A percentile compares a stretch with the other conserved stretches of the same genome.
These are phyloP conservation scores for Phytomonas francai DNA, from an alignment of 208 protist species.

Conservation along the genomic window DNA sequence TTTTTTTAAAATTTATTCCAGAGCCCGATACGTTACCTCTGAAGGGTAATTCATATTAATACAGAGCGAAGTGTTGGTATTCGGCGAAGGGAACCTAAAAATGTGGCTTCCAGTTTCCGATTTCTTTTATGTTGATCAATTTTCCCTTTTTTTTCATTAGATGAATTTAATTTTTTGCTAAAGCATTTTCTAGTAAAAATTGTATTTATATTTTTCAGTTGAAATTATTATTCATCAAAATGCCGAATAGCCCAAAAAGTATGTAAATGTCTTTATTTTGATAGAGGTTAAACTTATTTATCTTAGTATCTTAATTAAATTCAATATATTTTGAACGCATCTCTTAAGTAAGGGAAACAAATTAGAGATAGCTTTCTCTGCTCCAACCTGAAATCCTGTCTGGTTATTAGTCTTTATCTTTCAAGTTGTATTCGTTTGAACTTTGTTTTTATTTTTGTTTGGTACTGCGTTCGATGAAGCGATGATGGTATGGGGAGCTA, in stretches of 20 bases:
- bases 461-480: neutral
- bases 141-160: neutral
- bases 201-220: slow-evolving; percentile 11
- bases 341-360: neutral
- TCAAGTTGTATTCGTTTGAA: slow-evolving; percentile 7
- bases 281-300: neutral
- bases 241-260: neutral
- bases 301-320: neutral
- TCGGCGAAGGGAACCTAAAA: neutral
- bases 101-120: neutral
- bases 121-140: slow-evolving; percentile 8
- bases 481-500: neutral
- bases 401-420: neutral
- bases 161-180: neutral
- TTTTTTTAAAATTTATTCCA: slow-evolving; percentile 12
- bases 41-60: neutral
- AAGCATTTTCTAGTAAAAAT: neutral
- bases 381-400: neutral
- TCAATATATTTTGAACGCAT: neutral
- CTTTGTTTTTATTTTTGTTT: slow-evolving; percentile 9
- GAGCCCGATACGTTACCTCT: neutral
- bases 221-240: neutral
- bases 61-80: neutral
- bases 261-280: neutral
- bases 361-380: neutral